Base-by-base conservation (phyloP, 495 filamentous ascomycete genomes). In the Schizothecium vesticola region DNA sequence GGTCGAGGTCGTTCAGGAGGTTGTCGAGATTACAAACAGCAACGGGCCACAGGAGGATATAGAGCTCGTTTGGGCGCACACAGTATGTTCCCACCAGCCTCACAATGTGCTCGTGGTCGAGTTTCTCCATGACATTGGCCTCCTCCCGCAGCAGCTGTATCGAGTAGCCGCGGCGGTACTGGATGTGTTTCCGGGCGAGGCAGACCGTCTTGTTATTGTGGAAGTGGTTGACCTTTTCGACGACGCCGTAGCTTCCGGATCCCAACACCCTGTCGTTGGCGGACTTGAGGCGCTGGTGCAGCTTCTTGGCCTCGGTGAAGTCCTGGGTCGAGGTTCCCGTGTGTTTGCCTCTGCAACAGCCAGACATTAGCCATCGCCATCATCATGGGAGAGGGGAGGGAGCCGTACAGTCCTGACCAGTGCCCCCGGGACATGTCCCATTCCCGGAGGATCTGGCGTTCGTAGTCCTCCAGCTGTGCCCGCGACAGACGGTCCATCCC, bases 81-180 rank as follows among this genome's bases (percentile, higher is more conserved):
- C 72, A 78, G 69, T 82, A 83, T 16, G 80, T 79, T 1, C 80
- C 80, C 19, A 83, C 76, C 1, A 83, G 72, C 66, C 74, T 80
- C 62, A 82, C 71, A 55, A 83, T 80, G 63, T 79, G 78, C 28
- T 79, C 75, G 66, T 82, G 80, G 19, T 73, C 74, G 16, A 82
- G 70, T 61, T 74, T 76, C 63, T 81, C 79, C 80, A 82, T 82
- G 7, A 79, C 76, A 64, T 76, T 72, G 26, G 76, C 80, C 74
- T 82, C 80, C 51, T 80, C 72, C 16, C 78, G 73, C 23, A 82
- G 70, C 7, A 62, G 33, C 23, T 79, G 70, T 10, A 81, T 71
- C 6, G 69, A 72, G 12, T 58, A 63, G 8, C 65, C 65, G 31
- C 67, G 69, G 28, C 62, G 70, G 33, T 62, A 75, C 67, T 61